Conservation (phyloP, 208 protist genomes). For the Leptomonas pyrrhocoris region DNA sequence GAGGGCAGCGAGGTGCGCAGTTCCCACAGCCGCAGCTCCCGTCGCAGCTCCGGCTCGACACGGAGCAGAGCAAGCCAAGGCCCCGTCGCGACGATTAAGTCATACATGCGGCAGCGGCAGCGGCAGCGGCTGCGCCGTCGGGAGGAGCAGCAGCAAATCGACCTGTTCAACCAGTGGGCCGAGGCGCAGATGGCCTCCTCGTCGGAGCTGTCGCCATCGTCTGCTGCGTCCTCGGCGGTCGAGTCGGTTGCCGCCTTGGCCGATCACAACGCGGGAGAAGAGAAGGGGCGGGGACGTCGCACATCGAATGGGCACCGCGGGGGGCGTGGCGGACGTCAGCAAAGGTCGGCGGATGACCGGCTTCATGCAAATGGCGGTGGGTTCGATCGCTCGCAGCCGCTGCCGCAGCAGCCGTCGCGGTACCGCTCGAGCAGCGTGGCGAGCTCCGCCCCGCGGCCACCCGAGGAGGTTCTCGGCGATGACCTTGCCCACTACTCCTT, state of each 20-base stretch:
- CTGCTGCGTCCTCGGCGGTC: conserved; percentile 9
- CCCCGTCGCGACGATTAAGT: conserved; percentile 17
- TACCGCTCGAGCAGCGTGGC: conserved; percentile 27
- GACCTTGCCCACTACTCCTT: conserved; percentile 16
- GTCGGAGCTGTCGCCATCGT: conserved; percentile 28
- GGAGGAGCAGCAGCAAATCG: conserved; percentile 27
- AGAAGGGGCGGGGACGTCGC: background rate
- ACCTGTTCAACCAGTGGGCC: conserved; percentile 40
- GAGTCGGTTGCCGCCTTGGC: background rate
- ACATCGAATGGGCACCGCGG: background rate
- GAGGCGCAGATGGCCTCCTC: conserved; percentile 25
- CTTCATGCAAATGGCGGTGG: background rate
- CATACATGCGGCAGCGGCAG: conserved; percentile 37
- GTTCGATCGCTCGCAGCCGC: background rate
- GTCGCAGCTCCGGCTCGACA: conserved; percentile 10
- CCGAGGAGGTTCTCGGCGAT: conserved; percentile 33
- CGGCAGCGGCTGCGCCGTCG: conserved; percentile 30
- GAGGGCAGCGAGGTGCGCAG: background rate
- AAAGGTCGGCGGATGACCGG: no score
- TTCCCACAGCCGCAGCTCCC: conserved; percentile 12
- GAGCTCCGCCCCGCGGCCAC: conserved; percentile 36
- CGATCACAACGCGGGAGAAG: background rate
- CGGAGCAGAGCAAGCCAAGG: conserved; percentile 16
- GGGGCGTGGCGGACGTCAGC: no score
- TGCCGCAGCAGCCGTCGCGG: background rate